Evolutionary conservation across 768 basidiomycete species (phyloP).

Genomic region (Lactifluus echinatus): DNA sequence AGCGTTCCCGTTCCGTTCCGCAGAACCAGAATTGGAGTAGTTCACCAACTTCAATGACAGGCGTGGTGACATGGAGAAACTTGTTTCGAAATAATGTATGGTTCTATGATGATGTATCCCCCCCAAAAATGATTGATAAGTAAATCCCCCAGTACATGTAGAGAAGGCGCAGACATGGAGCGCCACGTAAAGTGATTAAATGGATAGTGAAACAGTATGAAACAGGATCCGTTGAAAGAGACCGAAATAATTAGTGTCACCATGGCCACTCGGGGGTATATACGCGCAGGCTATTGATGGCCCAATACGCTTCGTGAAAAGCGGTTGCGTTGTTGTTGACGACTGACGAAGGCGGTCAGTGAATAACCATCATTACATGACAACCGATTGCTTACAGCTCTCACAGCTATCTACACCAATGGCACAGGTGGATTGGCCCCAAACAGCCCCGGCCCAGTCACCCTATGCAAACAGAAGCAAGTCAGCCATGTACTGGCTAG

Average conservation of each 20-base stretch:
- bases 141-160: background rate
- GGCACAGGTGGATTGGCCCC: constrained; percentile 30
- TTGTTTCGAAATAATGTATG: no score
- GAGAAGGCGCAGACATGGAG: background rate
- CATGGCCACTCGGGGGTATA: constrained; percentile 30
- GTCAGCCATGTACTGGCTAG: background rate
- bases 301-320: constrained; percentile 63
- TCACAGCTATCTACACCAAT: constrained; percentile 32
- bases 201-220: no score
- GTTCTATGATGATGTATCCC: no score
- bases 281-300: constrained; percentile 50
- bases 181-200: background rate
- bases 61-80: no score
- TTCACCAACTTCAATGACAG: no score
- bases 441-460: constrained; percentile 14
- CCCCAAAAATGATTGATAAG: background rate
- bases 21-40: no score
- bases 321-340: constrained; percentile 51
- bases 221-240: no score
- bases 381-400: constrained; percentile 35
- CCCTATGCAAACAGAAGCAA: constrained; percentile 4
- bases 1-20: no score
- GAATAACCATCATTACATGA: background rate
- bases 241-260: background rate
- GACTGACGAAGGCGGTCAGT: constrained; percentile 28